Evolutionary conservation across 345 rosid genomes (phyloP), one percentile per base, ranked within the genome.

Genomic region (Alliaria petiolata): DNA sequence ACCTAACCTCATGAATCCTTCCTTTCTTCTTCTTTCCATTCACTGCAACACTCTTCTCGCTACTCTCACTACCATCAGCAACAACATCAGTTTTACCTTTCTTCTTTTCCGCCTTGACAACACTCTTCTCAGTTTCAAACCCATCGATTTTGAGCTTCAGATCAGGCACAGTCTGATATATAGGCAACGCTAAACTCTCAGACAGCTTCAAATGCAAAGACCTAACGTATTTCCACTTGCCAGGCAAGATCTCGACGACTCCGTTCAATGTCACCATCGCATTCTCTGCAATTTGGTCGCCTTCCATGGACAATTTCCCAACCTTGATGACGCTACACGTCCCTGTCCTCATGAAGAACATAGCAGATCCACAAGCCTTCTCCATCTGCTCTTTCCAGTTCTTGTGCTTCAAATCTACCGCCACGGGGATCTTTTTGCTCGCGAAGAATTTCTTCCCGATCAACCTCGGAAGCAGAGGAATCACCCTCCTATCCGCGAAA

Each of bases 331-430:
- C 93, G 39, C 89, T 66, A 49, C 93, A 87, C 25, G 96, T 88
- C 14, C 93, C 96, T 3, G 82, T 81, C 62, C 85, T 83, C 78
- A 90, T 57, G 60, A 69, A 90, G 79, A 90, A 64, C 78, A 88
- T 58, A 16, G 83, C 89, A 20, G 93, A 87, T 1, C 82, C 83
- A 74, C 91, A 85, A 34, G 78, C 85, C 17, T 62, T 86, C 42
- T 81, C 83, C 33, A 90, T 70, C 81, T 88, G 96, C 80, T 90
- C 89, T 77, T 83, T 90, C 96, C 96, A 90, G 47, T 86, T 88
- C 68, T 78, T 82, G 22, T 90, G 92, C 71, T 75, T 81, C 83
- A 90, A 83, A 70, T 90, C 86, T 15, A 90, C 28, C 6, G 83
- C 81, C 30, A 86, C 74, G 0, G 93, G 96, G 56, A 86, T 80